These are phyloP conservation scores for Solanum infundibuliforme DNA, from an alignment of 257 asterid species.

Conservation along the genomic window DNA sequence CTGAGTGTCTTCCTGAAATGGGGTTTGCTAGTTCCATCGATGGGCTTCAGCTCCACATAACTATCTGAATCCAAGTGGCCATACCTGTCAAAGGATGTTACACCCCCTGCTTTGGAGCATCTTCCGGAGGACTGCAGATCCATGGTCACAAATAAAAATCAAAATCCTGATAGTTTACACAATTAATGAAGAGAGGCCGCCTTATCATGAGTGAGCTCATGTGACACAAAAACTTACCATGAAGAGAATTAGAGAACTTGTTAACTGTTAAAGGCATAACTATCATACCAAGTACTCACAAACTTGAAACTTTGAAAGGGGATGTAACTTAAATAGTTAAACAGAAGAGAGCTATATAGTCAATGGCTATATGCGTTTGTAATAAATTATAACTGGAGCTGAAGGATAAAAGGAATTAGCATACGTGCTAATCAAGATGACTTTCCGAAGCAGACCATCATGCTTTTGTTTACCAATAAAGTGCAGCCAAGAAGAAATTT, in stretches of 20 bases:
- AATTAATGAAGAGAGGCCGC: conserved; percentile 10
- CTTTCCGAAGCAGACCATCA: not conserved
- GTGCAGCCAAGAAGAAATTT: not conserved
- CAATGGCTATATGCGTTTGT: not conserved
- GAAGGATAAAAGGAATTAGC: not conserved
- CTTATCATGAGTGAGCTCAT: not conserved
- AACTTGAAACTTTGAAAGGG: not conserved
- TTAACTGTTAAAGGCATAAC: not conserved
- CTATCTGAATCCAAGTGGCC: conserved; percentile 18
- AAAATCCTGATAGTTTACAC: conserved; percentile 25
- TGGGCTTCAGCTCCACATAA: conserved; percentile 10
- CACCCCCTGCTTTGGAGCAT: conserved; percentile 29
- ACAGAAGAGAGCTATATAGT: not conserved
- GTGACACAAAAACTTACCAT: not conserved
- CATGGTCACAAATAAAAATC: conserved; percentile 30
- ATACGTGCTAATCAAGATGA: not conserved
- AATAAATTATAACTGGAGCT: not conserved
- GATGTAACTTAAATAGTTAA: not conserved
- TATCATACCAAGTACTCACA: not conserved
- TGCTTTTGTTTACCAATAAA: not conserved
- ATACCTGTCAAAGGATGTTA: conserved; percentile 8
- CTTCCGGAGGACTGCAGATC: conserved; percentile 45
- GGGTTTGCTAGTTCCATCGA: not conserved
- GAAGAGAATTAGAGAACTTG: not conserved
- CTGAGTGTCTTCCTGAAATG: conserved; percentile 1